Evolutionary conservation across 2,329 filamentous ascomycete species (phyloP), one percentile per base, ranked within the genome.

Genomic region (Akanthomyces uredinophilus): DNA sequence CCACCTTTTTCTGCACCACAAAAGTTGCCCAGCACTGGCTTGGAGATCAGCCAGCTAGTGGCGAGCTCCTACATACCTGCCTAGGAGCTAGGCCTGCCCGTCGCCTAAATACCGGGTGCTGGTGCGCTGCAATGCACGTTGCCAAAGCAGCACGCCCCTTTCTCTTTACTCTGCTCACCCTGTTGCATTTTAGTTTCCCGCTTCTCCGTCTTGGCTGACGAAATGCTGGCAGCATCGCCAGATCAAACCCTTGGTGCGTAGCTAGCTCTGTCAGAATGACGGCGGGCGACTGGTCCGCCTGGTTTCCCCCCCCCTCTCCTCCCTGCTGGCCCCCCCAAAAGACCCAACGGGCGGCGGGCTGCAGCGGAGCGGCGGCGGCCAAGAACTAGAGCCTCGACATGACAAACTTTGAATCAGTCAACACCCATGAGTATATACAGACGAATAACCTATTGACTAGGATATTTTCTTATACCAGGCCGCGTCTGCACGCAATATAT

Each of bases 181-280:
- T 50, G 24, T 32, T 32, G n/a, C 18, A 18, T 46, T 53, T 14
- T 24, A 46, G 47, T 29, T 27, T 60, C 49, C 49, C 37, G 57
- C 39, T 32, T 60, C 32, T 60, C 47, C 57, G 47, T 44, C 57
- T 60, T 51, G 57, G 57, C 57, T 51, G 57, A 43, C 24, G 47
- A 43, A 52, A 44, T 32, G 22, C 6, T n/a, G 4, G 10, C 22
- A 54, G 27, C 29, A 47, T 47, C 22, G 44, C 44, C 44, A 47
- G 44, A 27, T 27, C 13, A 14, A 39, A 10, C 11, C 37, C 37
- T 14, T 39, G 2, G 11, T 39, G 11, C 14, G 16, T 37, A 6
- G 32, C 37, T n/a, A n/a, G n/a, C n/a, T n/a, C 37, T 39, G 37
- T 5, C 14, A 39, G 3, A 35, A 27, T 13, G 22, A 49, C 24